Conservation (phyloP, 768 basidiomycete species). For the Russula dissimulans region DNA sequence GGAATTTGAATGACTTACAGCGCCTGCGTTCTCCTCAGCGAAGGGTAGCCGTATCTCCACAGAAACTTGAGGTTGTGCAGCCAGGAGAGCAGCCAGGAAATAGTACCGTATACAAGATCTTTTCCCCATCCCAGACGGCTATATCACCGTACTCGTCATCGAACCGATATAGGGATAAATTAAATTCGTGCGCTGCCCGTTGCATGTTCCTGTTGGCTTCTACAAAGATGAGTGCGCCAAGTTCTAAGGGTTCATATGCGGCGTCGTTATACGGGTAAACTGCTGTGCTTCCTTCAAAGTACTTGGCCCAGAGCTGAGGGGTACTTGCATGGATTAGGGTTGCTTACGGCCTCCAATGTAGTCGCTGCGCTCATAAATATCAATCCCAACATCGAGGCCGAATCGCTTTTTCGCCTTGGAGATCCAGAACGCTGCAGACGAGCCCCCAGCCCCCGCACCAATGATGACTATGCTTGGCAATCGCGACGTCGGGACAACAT, state of each 20-base stretch:
- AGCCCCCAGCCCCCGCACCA: conserved; percentile 84
- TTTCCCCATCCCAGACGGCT: conserved; percentile 78
- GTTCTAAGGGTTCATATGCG: conserved; percentile 55
- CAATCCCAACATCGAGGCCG: conserved; percentile 62
- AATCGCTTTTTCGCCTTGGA: conserved; percentile 65
- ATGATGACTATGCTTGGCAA: conserved; percentile 61
- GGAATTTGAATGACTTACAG: conserved; percentile 7
- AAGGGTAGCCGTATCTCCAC: conserved; percentile 10
- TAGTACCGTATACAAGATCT: conserved; percentile 57
- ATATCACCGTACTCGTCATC: conserved; percentile 41
- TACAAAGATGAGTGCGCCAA: conserved; percentile 88
- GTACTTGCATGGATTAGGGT: not conserved
- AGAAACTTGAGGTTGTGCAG: conserved; percentile 7
- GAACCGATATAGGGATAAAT: conserved; percentile 45
- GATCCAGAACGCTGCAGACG: conserved; percentile 79
- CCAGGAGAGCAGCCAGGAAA: conserved; percentile 3
- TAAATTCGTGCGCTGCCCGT: conserved; percentile 76
- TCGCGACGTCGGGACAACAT: not conserved
- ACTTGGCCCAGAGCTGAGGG: not conserved
- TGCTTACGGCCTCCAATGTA: conserved; percentile 83
- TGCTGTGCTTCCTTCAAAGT: conserved; percentile 57
- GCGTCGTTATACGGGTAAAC: conserved; percentile 64
- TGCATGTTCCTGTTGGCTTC: conserved; percentile 57
- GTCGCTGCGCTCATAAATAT: conserved; percentile 69
- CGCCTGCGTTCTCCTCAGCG: not conserved